Conservation (phyloP, 2,329 filamentous ascomycete species). For the Fonsecaea monophora region DNA sequence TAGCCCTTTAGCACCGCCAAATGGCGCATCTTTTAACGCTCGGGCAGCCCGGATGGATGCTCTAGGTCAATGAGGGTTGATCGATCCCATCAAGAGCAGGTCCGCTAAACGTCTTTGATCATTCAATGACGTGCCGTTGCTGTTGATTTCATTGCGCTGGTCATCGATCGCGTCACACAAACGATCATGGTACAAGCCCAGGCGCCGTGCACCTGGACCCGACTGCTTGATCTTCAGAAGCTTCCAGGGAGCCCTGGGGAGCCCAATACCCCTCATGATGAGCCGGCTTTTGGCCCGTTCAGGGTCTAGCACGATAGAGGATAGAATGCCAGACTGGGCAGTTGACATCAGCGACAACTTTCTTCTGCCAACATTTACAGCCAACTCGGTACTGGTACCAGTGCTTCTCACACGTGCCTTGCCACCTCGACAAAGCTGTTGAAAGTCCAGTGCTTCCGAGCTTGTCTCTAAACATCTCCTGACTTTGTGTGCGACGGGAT, state of each 20-base stretch:
- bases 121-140: background rate
- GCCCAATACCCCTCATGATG: background rate
- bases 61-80: background rate
- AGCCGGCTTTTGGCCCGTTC: background rate
- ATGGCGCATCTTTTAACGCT: constrained; percentile 3
- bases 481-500: background rate
- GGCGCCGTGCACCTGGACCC: background rate
- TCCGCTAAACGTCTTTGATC: background rate
- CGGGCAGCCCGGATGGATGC: background rate
- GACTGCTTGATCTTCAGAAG: background rate
- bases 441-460: background rate
- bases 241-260: background rate
- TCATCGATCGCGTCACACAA: background rate
- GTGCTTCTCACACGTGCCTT: constrained; percentile 4
- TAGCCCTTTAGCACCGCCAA: background rate
- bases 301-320: background rate
- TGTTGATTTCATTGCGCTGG: background rate
- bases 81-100: background rate
- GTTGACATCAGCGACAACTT: constrained; percentile 8
- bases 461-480: background rate
- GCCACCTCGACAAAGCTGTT: background rate
- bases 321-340: background rate
- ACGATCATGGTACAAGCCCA: background rate
- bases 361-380: background rate
- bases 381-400: background rate